Base-by-base conservation (phyloP, 768 basidiomycete genomes). In the Wakefieldia striispora region DNA sequence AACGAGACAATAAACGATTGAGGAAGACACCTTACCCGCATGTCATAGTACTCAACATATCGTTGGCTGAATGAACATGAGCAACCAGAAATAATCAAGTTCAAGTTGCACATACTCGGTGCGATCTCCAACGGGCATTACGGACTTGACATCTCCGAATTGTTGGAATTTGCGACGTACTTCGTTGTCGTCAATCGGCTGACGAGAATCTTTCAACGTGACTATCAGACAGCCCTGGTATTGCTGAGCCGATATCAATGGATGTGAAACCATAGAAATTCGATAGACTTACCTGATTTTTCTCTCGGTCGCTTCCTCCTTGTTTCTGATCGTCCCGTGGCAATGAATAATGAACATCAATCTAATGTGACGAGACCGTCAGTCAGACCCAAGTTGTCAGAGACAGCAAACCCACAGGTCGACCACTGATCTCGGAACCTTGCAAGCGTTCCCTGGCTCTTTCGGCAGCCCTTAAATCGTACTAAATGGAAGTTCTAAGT, bases 291-390 rank as follows among this genome's bases (percentile, higher is more conserved):
- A 87, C 92, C 71, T 95, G 92, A 65, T 90, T 91, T 69, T 86
- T 94, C 45, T 95, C 93, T 40, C 85, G 61, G 1, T 68, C 66
- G 6, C 77, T 47, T 26, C 60, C 54, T 77, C 83, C 47, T 79
- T 80, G 61, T 77, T 79, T 69, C 54, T 88, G 82, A 47, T 97
- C 91, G 58, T 90, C 91, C 54, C 91, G 84, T 11, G 97, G 97
- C 24, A 98, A 73, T 23, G 93, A 95, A 73, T 94, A 99, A 67
- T 99, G 97, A 1, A 99, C 95, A 72, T 99, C 97, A 66, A 98
- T 98, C 95, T 97, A 63, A 19, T 20, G 40, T 37, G 46, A 35
- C 36, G 47, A 40, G 26, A 40, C 16, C 34, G 54, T 50, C 46
- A 27, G 47, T 43, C 40, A 50, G 16, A 38, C 33, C 26, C 40